Base-by-base conservation (phyloP, 78 protist genomes). In the Dictyostelium brefeldianum region DNA sequence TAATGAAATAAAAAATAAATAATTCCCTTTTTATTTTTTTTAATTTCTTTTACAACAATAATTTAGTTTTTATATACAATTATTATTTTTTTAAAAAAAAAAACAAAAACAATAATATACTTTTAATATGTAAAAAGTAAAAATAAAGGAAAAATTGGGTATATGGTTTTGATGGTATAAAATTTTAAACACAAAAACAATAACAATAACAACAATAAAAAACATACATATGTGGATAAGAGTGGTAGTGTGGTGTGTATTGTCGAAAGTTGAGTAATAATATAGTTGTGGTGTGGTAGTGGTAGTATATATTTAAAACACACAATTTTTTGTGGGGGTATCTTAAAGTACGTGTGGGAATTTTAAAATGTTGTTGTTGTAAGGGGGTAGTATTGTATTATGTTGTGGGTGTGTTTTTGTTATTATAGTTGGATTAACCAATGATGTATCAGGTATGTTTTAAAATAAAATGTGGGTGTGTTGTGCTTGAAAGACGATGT, bases 1-100 rank as follows among this genome's bases (percentile, higher is more conserved):
- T 22, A 25, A 29, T 29, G 75, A 31, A 31, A 29, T 22, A 29
- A 67, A 67, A 67, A 31, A 31, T n/a, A 57, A 57, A n/a, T 18
- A 57, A n/a, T n/a, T 67, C 7, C 22, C 8, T 27, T 64, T n/a
- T 57, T n/a, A 57, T 57, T 57, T 67, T 31, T 25, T 67, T 67
- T 15, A 31, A 31, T 27, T 67, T 67, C 47, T 67, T 31, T 67
- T 67, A 67, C 47, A 36, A 67, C 75, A 67, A 67, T 47, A 67
- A 67, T 62, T 62, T 62, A 67, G 75, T 67, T 67, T 67, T 67
- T 67, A 67, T 67, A 67, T 62, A 27, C 29, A 67, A 15, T 67
- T 67, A 31, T 67, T 59, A 14, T 67, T 71, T 15, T 71, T 15
- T 43, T 71, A 71, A 71, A 41, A 71, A 71, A 15, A 71, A n/a